Evolutionary conservation across 164 flowering plant genomes (phyloP).

Genomic region (Paratinospora sagittata): DNA sequence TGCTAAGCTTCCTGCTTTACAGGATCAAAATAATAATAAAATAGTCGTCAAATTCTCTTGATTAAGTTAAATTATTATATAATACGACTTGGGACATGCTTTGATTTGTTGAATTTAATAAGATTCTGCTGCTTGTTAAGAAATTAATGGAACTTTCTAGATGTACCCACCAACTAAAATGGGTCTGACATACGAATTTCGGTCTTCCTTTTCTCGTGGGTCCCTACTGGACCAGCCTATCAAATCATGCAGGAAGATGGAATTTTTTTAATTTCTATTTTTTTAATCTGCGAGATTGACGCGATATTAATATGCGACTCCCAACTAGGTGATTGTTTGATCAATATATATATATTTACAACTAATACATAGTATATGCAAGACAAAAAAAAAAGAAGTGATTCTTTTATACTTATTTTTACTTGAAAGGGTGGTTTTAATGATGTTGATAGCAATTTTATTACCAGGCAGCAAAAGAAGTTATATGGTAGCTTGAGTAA

Average conservation of each 20-base stretch:
- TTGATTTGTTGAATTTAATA: background rate
- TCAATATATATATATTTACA: no score
- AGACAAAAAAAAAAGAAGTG: no score
- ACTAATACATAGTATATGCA: no score
- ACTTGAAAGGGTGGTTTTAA: background rate
- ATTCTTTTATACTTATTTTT: no score
- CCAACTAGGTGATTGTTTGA: no score
- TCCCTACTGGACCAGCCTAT: background rate
- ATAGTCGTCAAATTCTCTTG: no score
- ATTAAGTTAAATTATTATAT: no score
- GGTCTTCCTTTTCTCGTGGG: background rate
- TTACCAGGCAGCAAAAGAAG: background rate
- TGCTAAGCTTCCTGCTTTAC: no score
- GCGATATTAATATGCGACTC: no score
- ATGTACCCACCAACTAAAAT: constrained; percentile 1
- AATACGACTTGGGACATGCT: no score
- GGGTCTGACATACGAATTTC: background rate
- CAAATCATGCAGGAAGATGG: background rate
- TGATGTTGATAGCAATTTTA: background rate
- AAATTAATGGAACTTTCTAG: background rate
- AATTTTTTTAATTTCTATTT: no score
- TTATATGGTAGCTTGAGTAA: background rate
- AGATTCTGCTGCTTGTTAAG: background rate
- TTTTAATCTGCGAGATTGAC: background rate
- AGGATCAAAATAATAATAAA: no score